Evolutionary conservation across 257 asterid genomes (phyloP), one percentile per base, ranked within the genome.

Genomic region (Sherardia arvensis): DNA sequence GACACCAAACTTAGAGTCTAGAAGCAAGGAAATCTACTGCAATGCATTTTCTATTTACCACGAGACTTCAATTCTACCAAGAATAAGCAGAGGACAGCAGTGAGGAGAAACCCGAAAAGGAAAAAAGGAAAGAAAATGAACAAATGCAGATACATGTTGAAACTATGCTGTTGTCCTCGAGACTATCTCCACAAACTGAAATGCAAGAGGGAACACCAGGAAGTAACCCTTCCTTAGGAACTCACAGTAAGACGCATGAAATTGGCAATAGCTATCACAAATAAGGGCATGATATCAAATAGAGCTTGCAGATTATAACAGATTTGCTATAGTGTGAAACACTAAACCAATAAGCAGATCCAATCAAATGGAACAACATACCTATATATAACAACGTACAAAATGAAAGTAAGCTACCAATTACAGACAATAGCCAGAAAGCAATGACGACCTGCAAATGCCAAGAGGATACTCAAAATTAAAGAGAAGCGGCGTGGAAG

Each of bases 371-470:
- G 65, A 58, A 21, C 22, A 8, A 30, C 48, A 30, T 86, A 92
- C 99, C 99, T 74, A 89, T 78, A 72, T 89, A 92, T n/a, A 85
- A 77, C 68, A 92, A 80, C 30, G 96, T 89, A 76, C 74, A 79
- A 77, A 92, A 89, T 76, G 97, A 89, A 71, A 90, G 68, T 77
- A 87, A 67, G 86, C 88, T 77, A 64, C 99, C 97, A 62, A 87
- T 68, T 67, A 87, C 97, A 62, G 99, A 92, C 68, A 92, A 71
- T 67, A 89, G 76, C 99, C 99, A 92, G 68, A 92, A 70, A 69
- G 83, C 85, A 76, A 86, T 87, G 78, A 87, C 97, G 25, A 87
- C 99, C 99, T 92, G 95, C 86, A 85, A 62, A 74, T 81, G 73
- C 48, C 62, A 77, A n/a, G 28, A 61, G 69, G 71, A 77, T 54